Conservation (phyloP, 225 moss, liverwort and hornwort genomes). For the Climacium dendroides region DNA sequence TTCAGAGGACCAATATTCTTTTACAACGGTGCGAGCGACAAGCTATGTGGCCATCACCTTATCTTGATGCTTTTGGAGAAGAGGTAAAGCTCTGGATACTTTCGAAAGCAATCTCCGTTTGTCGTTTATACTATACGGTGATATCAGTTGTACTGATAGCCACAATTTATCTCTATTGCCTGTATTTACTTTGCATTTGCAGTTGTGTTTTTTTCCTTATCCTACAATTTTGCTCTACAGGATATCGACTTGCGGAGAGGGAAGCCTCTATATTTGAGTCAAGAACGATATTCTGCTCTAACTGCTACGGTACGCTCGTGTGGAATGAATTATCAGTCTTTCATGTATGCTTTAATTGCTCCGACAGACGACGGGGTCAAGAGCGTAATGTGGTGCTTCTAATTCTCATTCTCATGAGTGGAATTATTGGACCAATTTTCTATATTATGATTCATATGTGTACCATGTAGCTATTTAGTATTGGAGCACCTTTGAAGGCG, state of each 20-base stretch:
- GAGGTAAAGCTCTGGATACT: constrained; percentile 37
- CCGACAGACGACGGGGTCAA: not conserved
- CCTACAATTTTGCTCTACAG: constrained; percentile 11
- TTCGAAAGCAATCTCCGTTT: not conserved
- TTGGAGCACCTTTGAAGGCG: not conserved
- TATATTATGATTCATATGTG: not conserved
- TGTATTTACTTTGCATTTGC: not conserved
- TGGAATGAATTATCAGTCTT: not conserved
- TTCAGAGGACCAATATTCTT: constrained; percentile 78
- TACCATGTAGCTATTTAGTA: not conserved
- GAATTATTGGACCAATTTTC: not conserved
- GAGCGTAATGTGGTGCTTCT: not conserved
- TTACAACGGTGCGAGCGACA: constrained; percentile 88
- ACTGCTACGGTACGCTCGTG: constrained; percentile 64
- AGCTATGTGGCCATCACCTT: constrained; percentile 92
- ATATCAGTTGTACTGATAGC: not conserved
- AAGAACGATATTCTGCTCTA: constrained; percentile 82
- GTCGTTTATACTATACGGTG: not conserved
- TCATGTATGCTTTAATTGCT: not conserved
- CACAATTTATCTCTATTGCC: not conserved
- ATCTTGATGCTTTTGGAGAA: constrained; percentile 90
- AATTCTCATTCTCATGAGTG: not conserved
- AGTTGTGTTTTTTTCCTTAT: not conserved
- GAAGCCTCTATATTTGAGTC: constrained; percentile 76
- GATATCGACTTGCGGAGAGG: constrained; percentile 67